Base-by-base conservation (phyloP, 1,284 basidiomycete genomes). In the Moesziomyces antarcticus region DNA sequence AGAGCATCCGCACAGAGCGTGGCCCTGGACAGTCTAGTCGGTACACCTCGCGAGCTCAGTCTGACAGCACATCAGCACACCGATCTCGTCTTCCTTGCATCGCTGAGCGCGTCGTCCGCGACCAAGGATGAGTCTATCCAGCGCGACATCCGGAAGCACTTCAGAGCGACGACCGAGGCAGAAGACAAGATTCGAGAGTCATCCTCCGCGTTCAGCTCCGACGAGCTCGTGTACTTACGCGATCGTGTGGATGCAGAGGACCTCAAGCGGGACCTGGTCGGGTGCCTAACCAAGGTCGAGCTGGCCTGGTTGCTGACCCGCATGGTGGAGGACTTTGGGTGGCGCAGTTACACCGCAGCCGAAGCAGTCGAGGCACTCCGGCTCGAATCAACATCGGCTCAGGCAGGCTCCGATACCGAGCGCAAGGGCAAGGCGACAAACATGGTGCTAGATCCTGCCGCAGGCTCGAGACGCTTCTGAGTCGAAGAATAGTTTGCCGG, bases 1-100 rank as follows among this genome's bases (percentile, higher is more conserved):
- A 35, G 51, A 16, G 21, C 13, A 10, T 2, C 47, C 14, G 55
- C 44, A 18, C 27, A 37, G 11, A 41, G 13, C 13, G 53, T 58
- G 18, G 7, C 55, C 2, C 51, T 62, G 22, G 18, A 35, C 3
- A 5, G 20, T 5, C 16, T 18, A 2, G 14, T 24, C n/a, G 37
- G 40, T 5, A 21, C 61, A 22, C 58, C 65, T 4, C 18, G 18
- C 13, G 33, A 25, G 6, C 9, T 65, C 9, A 20, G 40, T 10
- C 18, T 71, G 50, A 71, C 68, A 35, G 61, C 68, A 5, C 61
- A 59, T 35, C 49, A 58, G 14, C 62, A 65, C 9, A 61, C 62
- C 2, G 68, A 71, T 14, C 53, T 71, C 11, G 55, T 71, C 37
- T 64, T 56, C 27, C 54, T 60, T 9, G 20, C 49, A 18, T 22